Percentiles rank a stretch among this genome's conserved stretches.
These are phyloP conservation scores for Russula vinacea DNA, from an alignment of 768 basidiomycete species.

Conservation along the genomic window DNA sequence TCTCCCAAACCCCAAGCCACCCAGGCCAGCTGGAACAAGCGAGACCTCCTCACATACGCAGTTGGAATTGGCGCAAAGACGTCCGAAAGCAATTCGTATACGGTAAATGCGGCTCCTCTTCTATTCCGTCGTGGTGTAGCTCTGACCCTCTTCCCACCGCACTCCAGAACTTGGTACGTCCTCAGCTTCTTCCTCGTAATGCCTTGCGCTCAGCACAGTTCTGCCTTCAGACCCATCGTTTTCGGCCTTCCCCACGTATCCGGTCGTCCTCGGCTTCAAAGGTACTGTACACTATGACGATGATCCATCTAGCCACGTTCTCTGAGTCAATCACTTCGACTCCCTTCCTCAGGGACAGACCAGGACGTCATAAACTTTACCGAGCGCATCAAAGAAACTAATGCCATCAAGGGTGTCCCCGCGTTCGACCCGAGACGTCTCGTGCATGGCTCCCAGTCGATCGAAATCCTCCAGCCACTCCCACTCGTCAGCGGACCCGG, in stretches of 20 bases:
- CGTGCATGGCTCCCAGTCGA: slow-evolving; percentile 72
- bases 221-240: slow-evolving; percentile 57
- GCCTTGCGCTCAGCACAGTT: not conserved
- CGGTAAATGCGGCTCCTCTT: slow-evolving; percentile 43
- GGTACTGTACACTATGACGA: slow-evolving; percentile 44
- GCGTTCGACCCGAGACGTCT: slow-evolving; percentile 64
- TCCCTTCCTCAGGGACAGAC: slow-evolving; percentile 43
- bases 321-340: not conserved
- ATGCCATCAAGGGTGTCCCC: slow-evolving; percentile 62
- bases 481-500: slow-evolving; percentile 73
- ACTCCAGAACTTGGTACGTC: slow-evolving; percentile 35
- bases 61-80: slow-evolving; percentile 78
- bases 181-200: not conserved
- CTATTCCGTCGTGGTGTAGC: too few relatives aligned
- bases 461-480: slow-evolving; percentile 77
- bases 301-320: not conserved
- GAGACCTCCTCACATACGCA: slow-evolving; percentile 77
- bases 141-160: not conserved
- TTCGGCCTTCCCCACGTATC: slow-evolving; percentile 79
- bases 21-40: slow-evolving; percentile 81
- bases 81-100: slow-evolving; percentile 70
- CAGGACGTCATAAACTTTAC: slow-evolving; percentile 71
- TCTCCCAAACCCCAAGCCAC: not conserved
- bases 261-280: slow-evolving; percentile 74
- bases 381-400: slow-evolving; percentile 41